Conservation (phyloP, 2,329 filamentous ascomycete genomes). For the Chrysoporthe deuterocubensis region DNA sequence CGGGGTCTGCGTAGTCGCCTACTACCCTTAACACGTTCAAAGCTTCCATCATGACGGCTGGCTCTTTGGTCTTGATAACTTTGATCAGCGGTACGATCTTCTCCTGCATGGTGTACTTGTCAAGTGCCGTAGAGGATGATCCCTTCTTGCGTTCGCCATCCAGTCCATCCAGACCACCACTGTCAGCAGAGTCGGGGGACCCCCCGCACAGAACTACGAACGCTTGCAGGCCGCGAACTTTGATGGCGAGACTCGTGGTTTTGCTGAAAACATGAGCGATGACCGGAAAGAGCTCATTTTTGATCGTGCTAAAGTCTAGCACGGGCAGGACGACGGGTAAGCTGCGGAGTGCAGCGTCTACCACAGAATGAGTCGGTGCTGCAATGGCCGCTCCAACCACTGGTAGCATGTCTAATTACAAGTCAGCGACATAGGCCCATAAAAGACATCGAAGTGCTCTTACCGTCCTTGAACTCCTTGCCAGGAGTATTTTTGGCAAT, state of each 20-base stretch:
- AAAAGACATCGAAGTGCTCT: conserved; percentile 33
- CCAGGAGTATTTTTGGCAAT: conserved; percentile 83
- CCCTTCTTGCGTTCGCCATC: conserved; percentile 61
- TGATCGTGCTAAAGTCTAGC: conserved; percentile 94
- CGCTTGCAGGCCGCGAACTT: conserved; percentile 87
- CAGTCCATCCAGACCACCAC: conserved; percentile 79
- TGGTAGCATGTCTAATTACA: conserved; percentile 76
- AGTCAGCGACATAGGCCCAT: neutral
- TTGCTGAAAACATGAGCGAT: conserved; percentile 89
- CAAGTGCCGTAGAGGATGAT: conserved; percentile 76
- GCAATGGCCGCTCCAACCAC: conserved; percentile 84
- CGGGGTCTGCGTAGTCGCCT: conserved; percentile 78
- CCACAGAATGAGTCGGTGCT: conserved; percentile 84
- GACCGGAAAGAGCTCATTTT: conserved; percentile 93
- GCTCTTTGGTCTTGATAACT: conserved; percentile 96
- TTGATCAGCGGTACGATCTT: conserved; percentile 91
- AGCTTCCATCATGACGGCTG: conserved; percentile 94
- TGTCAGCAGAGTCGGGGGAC: conserved; percentile 52
- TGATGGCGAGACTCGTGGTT: conserved; percentile 92
- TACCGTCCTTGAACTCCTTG: conserved; percentile 93
- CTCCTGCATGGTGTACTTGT: conserved; percentile 98
- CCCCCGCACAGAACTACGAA: conserved; percentile 91
- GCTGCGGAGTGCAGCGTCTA: conserved; percentile 82
- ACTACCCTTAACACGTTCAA: conserved; percentile 84
- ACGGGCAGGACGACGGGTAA: conserved; percentile 82